These are phyloP conservation scores for Bruguiera parviflora DNA, from an alignment of 345 rosid genomes.

Conservation along the genomic window DNA sequence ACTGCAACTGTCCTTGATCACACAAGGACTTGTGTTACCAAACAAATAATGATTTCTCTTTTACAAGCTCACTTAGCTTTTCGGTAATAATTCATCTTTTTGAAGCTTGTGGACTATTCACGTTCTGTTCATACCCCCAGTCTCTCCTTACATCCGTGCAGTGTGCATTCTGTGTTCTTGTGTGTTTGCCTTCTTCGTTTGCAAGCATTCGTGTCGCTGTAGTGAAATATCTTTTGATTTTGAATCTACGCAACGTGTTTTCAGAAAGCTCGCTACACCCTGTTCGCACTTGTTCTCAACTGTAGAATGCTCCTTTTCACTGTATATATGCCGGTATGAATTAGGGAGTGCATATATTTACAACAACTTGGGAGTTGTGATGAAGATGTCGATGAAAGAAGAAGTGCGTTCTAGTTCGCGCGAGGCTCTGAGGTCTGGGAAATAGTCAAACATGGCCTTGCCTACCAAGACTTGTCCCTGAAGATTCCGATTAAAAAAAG, in stretches of 20 bases:
- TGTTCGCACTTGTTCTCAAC: conserved; percentile 42
- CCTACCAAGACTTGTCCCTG: too few species aligned
- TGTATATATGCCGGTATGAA: background rate
- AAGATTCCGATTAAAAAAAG: too few species aligned
- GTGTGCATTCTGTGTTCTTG: too few species aligned
- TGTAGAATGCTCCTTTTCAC: background rate
- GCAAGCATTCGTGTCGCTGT: background rate
- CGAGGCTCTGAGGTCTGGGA: too few species aligned
- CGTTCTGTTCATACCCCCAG: background rate
- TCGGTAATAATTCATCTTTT: too few species aligned
- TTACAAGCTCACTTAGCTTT: background rate
- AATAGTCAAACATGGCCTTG: too few species aligned
- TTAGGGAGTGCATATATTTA: background rate
- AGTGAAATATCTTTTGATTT: conserved; percentile 12
- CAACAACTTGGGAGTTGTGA: background rate
- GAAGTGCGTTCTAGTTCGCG: too few species aligned
- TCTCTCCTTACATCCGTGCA: background rate
- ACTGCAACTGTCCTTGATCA: too few species aligned
- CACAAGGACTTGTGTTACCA: too few species aligned
- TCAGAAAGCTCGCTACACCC: conserved; percentile 73
- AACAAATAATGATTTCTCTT: background rate
- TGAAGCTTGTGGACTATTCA: background rate
- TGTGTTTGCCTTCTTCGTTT: too few species aligned
- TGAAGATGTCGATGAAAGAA: background rate
- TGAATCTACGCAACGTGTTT: conserved; percentile 20